phyloP scores from a whole-genome alignment of 768 basidiomycete species.

The Collybia nuda region DNA sequence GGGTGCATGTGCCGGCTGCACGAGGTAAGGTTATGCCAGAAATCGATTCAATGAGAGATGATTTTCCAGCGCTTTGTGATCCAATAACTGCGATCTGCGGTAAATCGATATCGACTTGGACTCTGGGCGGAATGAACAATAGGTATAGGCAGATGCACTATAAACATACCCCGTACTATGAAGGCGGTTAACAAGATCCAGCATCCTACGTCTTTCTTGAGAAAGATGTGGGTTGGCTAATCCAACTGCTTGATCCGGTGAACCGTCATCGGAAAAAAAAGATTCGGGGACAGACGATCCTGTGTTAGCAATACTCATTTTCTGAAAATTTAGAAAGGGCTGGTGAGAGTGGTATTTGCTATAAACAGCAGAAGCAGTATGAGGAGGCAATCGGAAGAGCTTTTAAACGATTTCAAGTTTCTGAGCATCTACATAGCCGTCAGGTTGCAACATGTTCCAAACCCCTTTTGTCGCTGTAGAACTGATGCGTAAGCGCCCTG shows the following conservation, averaged over 20 bases:
- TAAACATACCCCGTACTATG: constrained; percentile 51
- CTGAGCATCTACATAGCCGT: no score
- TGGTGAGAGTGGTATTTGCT: neutral
- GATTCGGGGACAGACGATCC: neutral
- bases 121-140: constrained; percentile 32
- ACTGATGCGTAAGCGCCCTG: no score
- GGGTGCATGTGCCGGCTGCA: constrained; percentile 74
- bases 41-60: constrained; percentile 75
- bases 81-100: constrained; percentile 77
- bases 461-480: no score
- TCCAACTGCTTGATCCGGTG: constrained; percentile 32
- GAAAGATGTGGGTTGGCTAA: constrained; percentile 40
- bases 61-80: constrained; percentile 73
- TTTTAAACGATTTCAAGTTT: neutral
- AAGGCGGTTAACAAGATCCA: constrained; percentile 54
- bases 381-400: neutral
- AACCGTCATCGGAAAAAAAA: neutral
- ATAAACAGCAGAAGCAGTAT: neutral
- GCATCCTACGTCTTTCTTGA: constrained; percentile 40
- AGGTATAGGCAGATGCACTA: neutral
- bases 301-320: no score
- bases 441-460: no score
- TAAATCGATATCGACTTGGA: constrained; percentile 68
- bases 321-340: neutral
- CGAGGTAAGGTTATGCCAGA: constrained; percentile 71